Conservation (phyloP, 1,139 yeast species). For the Yamadazyma sp. region DNA sequence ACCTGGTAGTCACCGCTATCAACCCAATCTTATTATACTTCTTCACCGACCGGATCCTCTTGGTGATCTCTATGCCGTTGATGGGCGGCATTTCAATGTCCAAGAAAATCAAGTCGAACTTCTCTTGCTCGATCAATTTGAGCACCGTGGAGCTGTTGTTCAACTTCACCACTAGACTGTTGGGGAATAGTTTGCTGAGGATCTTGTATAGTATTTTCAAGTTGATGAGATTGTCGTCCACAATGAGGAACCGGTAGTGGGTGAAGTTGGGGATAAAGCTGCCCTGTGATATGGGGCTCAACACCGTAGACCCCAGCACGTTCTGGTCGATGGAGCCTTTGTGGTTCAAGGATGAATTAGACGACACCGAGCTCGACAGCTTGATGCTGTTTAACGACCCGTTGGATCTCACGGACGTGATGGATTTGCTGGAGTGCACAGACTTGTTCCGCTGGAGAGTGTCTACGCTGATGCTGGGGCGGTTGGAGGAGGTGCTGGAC, state of each 20-base stretch:
- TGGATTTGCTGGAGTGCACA: conserved; percentile 12
- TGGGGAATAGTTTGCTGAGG: conserved; percentile 36
- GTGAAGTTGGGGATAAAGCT: conserved; percentile 23
- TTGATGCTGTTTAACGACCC: conserved; percentile 9
- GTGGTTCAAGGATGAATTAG: conserved; percentile 5
- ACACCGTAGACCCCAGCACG: conserved; percentile 11
- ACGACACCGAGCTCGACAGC: conserved; percentile 11
- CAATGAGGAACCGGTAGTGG: conserved; percentile 34
- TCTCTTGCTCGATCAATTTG: conserved; percentile 18
- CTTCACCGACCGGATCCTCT: conserved; percentile 23
- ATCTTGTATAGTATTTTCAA: conserved; percentile 37
- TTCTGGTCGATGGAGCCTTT: conserved; percentile 12
- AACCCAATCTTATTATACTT: conserved; percentile 28
- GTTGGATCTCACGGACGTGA: conserved; percentile 10
- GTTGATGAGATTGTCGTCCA: conserved; percentile 47
- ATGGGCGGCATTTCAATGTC: conserved; percentile 51
- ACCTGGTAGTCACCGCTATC: conserved; percentile 46
- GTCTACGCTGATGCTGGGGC: conserved; percentile 13
- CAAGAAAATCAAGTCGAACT: conserved; percentile 38
- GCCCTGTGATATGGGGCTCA: conserved; percentile 17
- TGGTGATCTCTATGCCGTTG: conserved; percentile 43
- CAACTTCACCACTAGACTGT: conserved; percentile 26
- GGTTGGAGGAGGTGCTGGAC: conserved; percentile 4
- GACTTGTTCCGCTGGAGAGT: conserved; percentile 16
- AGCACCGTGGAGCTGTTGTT: conserved; percentile 35